Conservation (phyloP, 768 basidiomycete species). For the Porphyrellus cyaneotinctus region DNA sequence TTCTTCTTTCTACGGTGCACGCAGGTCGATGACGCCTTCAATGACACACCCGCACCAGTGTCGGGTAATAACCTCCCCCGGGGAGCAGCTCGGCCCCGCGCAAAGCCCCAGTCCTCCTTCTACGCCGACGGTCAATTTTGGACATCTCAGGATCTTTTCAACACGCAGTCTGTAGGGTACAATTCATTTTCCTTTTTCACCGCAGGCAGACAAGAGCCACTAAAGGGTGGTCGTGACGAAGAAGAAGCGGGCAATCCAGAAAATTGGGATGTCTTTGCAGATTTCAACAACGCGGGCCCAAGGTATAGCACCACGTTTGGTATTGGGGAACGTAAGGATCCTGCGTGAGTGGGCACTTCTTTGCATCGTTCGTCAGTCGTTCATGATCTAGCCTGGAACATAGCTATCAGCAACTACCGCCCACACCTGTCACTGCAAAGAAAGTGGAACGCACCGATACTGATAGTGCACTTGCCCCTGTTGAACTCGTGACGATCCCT, state of each 20-base stretch:
- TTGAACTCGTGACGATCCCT: slow-evolving; percentile 90
- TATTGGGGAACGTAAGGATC: slow-evolving; percentile 33
- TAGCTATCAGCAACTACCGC: slow-evolving; percentile 46
- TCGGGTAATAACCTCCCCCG: slow-evolving; percentile 17
- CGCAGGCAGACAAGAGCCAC: slow-evolving; percentile 67
- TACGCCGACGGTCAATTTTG: slow-evolving; percentile 39
- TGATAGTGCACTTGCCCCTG: slow-evolving; percentile 40
- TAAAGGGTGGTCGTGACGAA: slow-evolving; percentile 77
- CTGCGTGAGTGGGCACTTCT: slow-evolving; percentile 42
- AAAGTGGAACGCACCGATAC: slow-evolving; percentile 37
- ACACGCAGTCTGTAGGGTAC: slow-evolving; percentile 62
- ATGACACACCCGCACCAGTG: slow-evolving; percentile 38
- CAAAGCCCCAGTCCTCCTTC: slow-evolving; percentile 73
- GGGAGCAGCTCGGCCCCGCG: slow-evolving; percentile 42
- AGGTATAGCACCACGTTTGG: slow-evolving; percentile 66
- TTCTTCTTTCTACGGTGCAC: slow-evolving; percentile 71
- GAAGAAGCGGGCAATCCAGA: slow-evolving; percentile 42
- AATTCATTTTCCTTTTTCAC: slow-evolving; percentile 66
- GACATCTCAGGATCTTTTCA: slow-evolving; percentile 47
- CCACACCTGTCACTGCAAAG: slow-evolving; percentile 22
- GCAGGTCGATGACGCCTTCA: slow-evolving; percentile 64
- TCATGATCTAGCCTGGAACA: slow-evolving; percentile 6
- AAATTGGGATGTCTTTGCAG: slow-evolving; percentile 80
- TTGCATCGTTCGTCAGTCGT: neutral
- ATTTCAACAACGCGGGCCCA: slow-evolving; percentile 86